Base-by-base conservation (phyloP, 208 protist genomes). In the Herpetomonas muscarum region DNA sequence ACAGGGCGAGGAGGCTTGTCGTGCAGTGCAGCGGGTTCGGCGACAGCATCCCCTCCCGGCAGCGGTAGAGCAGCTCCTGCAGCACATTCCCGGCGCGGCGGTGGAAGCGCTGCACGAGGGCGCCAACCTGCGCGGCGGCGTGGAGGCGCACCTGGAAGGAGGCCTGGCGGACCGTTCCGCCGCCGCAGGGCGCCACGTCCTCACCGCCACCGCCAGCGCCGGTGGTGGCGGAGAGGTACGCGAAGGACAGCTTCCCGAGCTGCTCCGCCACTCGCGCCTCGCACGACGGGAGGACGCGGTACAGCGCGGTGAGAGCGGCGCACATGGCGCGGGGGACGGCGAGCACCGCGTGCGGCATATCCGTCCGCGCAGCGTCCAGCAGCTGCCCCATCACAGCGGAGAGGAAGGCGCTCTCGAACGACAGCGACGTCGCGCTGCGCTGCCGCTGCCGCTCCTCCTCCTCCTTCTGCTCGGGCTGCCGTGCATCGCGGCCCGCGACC, bases 181-280 rank as follows among this genome's bases (percentile, higher is more conserved):
- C 10, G 34, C n/a, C n/a, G n/a, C n/a, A n/a, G n/a, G n/a, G n/a
- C n/a, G n/a, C n/a, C n/a, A n/a, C n/a, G n/a, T n/a, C n/a, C n/a
- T n/a, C n/a, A n/a, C n/a, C 34, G 34, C 34, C 34, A 39, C 34
- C 34, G 34, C 15, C 34, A 15, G 34, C 10, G 34, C 10, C 34
- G 7, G 41, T 7, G 22, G 41, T 7, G 17, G 41, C 17, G 26
- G 76, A 71, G 17, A 91, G 61, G 39, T 80, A 85, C 21, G 69
- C 72, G 55, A 91, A 91, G n/a, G 78, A 70, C 44, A 79, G 74
- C 47, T 76, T 74, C 7, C 83, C 79, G 2, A 91, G 74, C 22
- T 64, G 67, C 34, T 84, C 83, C 10, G 79, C 77, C 1, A 79
- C 71, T 1, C 17, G 28, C 0, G 73, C 58, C 15, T 76, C 70